These are phyloP conservation scores for Aphanomyces stellatus DNA, from an alignment of 352 stramenopile genomes.

Conservation along the genomic window DNA sequence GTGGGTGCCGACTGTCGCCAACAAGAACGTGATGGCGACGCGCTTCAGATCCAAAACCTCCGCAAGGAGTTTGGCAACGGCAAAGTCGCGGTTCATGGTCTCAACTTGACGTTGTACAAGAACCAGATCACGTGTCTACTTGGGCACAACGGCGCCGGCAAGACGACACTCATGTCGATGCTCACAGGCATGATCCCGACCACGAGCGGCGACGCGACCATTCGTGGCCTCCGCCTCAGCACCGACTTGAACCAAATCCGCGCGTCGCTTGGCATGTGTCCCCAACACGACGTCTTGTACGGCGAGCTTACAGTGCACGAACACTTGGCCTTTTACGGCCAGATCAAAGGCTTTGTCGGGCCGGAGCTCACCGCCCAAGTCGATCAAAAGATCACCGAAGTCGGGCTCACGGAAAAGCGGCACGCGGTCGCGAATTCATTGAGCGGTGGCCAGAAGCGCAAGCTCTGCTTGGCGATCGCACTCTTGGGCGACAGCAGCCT, in stretches of 20 bases:
- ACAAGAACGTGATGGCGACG: conserved; percentile 18
- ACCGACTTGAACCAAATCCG: conserved; percentile 83
- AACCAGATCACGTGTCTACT: conserved; percentile 75
- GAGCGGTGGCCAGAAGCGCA: conserved; percentile 94
- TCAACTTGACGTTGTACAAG: conserved; percentile 67
- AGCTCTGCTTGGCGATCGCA: conserved; percentile 91
- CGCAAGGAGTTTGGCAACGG: conserved; percentile 40
- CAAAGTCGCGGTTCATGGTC: conserved; percentile 48
- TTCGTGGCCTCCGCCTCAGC: conserved; percentile 41
- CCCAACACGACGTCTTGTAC: conserved; percentile 97
- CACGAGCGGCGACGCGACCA: conserved; percentile 37
- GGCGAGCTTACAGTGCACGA: conserved; percentile 94
- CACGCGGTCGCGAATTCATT: conserved; percentile 49
- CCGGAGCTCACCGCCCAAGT: conserved; percentile 26
- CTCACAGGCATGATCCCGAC: conserved; percentile 49
- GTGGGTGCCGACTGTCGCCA: neutral
- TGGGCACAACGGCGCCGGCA: conserved; percentile 70
- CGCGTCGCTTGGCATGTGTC: conserved; percentile 90
- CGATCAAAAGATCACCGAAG: conserved; percentile 49
- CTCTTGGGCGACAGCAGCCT: conserved; percentile 91
- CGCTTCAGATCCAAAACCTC: conserved; percentile 26
- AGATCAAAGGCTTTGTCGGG: conserved; percentile 91
- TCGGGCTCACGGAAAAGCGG: conserved; percentile 86
- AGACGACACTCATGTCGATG: conserved; percentile 75
- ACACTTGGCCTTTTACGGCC: conserved; percentile 91